Base-by-base conservation (phyloP, 2,329 filamentous ascomycete genomes). In the Colletotrichum godetiae region DNA sequence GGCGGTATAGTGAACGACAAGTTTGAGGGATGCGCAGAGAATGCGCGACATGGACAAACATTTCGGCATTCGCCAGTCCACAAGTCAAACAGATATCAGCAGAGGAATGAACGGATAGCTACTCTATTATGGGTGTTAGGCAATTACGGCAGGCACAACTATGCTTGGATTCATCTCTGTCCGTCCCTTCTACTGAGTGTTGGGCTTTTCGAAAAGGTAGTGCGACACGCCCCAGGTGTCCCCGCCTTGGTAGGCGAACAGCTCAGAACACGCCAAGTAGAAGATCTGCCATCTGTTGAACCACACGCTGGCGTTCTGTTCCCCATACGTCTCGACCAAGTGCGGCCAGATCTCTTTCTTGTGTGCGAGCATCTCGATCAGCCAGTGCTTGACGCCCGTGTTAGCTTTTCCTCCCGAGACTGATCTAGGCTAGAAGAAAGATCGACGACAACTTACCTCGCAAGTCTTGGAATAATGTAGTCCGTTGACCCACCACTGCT, bases 241-340 rank as follows among this genome's bases (percentile, higher is more conserved):
- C 11, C 91, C 91, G 15, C 88, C 89, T 49, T 90, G 86, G 79
- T 89, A 92, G 53, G 88, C 89, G 80, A 93, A 94, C 74, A 94
- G 80, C 82, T 93, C 91, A 57, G 91, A 90, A 81, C 92, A 93
- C 33, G 91, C 92, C 87, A 93, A 86, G 79, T 93, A 92, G 76
- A 93, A 94, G 42, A 93, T 89, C 82, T 93, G 90, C 92, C 92
- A 94, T 69, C 92, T 84, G 77, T 92, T 88, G 79, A 89, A 93
- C 92, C 91, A 94, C 67, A 87, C 90, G 59, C 82, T 78, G 0
- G 89, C 87, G 24, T 91, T 85, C 19, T 88, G 85, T 78, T 89
- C 87, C 2, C 91, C 90, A 80, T 93, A 93, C 10, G 91, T 93
- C 80, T 91, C 88, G 57, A 88, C 84, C 67, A 94, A 78, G 77